Base-by-base conservation (phyloP, 495 filamentous ascomycete genomes). In the Niebla homalea region DNA sequence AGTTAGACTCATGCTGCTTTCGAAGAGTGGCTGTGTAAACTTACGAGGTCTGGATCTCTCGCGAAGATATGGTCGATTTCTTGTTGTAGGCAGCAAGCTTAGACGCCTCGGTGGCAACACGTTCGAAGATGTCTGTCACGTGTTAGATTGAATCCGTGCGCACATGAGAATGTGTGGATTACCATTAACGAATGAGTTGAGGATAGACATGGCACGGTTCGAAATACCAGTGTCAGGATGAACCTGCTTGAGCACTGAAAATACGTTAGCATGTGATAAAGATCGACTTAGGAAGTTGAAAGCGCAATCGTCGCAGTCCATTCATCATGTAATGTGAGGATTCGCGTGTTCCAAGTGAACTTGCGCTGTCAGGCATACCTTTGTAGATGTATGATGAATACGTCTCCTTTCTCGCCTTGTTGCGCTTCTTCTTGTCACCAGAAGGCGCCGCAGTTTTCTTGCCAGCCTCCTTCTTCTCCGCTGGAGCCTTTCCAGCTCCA, bases 371-470 rank as follows among this genome's bases (percentile, higher is more conserved):
- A 32, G 29, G 14, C 84, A 70, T 70, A 95, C 92, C 92, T 78
- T 98, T 98, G 83, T 98, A 98, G 78, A 98, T 98, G 83, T 98
- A 98, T 39, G 85, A 92, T 58, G 87, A 94, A 76, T 98, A 98
- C 48, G 92, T 98, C 81, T 98, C 92, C 85, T 96, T 96, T 72
- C 92, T 83, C 60, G 92, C 84, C 90, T 98, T 98, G 79, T 87
- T 94, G 62, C 93, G 87, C 89, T 98, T 98, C 86, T 97, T 98
- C 88, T 98, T 97, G 53, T 97, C 92, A 53, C 90, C 92, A 64
- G 87, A 75, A 36, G 88, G 79, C 36, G 92, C 87, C 42, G 73
- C 63, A 38, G 92, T 95, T 83, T 96, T 98, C 87, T 98, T 98
- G 75, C 90, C 89, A 55, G 89, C 93, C 69, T 96, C 90, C 83